Percentiles rank a stretch among this genome's conserved stretches.
Evolutionary conservation across 2,329 filamentous ascomycete genomes (phyloP).

Genomic region (Leptographium galeiforme): DNA sequence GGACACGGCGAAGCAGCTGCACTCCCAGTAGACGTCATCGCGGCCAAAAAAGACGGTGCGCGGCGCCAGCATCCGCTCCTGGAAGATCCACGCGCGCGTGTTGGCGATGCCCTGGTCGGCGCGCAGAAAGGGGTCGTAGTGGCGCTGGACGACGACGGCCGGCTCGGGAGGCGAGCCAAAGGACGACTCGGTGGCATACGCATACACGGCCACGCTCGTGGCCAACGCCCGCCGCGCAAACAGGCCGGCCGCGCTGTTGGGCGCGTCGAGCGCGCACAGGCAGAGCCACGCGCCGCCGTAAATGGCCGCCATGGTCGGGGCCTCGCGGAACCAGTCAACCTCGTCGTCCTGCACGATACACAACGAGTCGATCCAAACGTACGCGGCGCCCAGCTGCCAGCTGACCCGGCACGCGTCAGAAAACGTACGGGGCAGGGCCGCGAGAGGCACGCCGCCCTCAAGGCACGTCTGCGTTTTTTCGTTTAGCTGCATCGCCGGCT

Average conservation of each 20-base stretch:
- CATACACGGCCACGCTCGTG: background rate
- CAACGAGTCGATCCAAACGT: conserved; percentile 1
- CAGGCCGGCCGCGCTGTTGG: background rate
- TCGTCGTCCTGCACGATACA: conserved; percentile 1
- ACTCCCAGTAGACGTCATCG: background rate
- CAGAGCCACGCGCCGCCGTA: background rate
- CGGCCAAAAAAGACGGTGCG: background rate
- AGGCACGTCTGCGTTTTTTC: background rate
- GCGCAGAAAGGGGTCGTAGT: background rate
- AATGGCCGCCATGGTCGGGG: background rate
- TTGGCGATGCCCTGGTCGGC: background rate
- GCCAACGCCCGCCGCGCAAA: background rate
- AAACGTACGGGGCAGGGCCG: background rate
- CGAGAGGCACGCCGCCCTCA: background rate
- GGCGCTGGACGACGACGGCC: too few relatives aligned
- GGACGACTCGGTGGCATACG: background rate
- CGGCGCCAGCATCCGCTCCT: background rate
- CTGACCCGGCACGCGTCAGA: background rate
- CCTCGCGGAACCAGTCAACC: background rate
- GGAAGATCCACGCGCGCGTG: background rate
- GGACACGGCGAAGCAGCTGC: background rate
- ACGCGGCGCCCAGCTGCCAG: background rate
- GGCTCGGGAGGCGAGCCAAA: too few relatives aligned
- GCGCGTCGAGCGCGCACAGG: background rate
- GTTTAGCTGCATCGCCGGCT: background rate